Conservation (phyloP, 257 asterid genomes). For the Solanum rostratum region DNA sequence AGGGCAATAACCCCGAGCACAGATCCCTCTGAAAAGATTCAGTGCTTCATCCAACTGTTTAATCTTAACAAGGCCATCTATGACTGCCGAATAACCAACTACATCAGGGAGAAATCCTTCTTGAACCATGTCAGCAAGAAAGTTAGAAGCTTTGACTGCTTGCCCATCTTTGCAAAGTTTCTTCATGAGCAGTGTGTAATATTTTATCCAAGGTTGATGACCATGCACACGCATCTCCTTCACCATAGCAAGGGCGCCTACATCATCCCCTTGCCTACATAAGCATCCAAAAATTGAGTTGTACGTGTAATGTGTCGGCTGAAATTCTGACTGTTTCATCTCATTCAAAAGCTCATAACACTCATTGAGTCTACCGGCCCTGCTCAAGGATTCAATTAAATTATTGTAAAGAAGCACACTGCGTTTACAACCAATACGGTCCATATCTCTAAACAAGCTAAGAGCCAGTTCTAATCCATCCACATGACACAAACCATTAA, state of each 20-base stretch:
- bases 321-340: slow-evolving; percentile 55
- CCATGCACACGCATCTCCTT: slow-evolving; percentile 66
- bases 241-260: slow-evolving; percentile 47
- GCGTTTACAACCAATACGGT: slow-evolving; percentile 29
- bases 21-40: slow-evolving; percentile 53
- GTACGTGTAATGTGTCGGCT: slow-evolving; percentile 76
- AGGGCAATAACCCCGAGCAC: slow-evolving; percentile 55
- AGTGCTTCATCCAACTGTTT: slow-evolving; percentile 43
- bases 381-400: slow-evolving; percentile 47
- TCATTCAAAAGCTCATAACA: slow-evolving; percentile 47
- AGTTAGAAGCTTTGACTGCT: slow-evolving; percentile 51
- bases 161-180: slow-evolving; percentile 52
- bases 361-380: slow-evolving; percentile 39
- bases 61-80: slow-evolving; percentile 53
- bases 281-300: slow-evolving; percentile 77
- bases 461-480: slow-evolving; percentile 57
- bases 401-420: slow-evolving; percentile 61
- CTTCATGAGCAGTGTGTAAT: slow-evolving; percentile 55
- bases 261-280: slow-evolving; percentile 48
- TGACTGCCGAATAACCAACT: slow-evolving; percentile 63
- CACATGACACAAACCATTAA: slow-evolving; percentile 52
- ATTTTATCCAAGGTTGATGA: slow-evolving; percentile 83
- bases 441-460: slow-evolving; percentile 47
- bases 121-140: slow-evolving; percentile 48
- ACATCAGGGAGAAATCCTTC: slow-evolving; percentile 69